Base-by-base conservation (phyloP, 345 rosid genomes). In the Rhizophora mangle region DNA sequence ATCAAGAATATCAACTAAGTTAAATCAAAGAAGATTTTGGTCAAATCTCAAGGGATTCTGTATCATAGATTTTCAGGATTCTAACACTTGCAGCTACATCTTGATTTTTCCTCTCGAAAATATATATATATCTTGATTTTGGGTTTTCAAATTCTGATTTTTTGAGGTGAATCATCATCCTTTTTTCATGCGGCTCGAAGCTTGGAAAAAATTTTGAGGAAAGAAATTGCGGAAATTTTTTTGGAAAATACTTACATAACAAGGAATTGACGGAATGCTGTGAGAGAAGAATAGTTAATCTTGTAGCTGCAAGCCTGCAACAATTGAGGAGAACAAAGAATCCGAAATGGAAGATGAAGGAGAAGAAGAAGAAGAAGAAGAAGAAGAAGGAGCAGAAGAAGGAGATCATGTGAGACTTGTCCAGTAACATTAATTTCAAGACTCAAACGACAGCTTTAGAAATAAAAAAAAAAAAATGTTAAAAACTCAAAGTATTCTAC, bases 361-460 rank as follows among this genome's bases (percentile, higher is more conserved):
- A 54, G 51, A 36, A n/a, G 60, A 16, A 36, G 58, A 37, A 11
- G 46, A 10, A 39, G 53, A 19, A n/a, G 60, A 16, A 36, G n/a
- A n/a, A n/a, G n/a, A n/a, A n/a, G 59, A 62, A 68, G 65, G 59
- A 27, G 69, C 67, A 72, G 77, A 73, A 46, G 58, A 37, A 11
- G 46, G 11, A 39, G 53, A 19, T 46, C 52, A 19, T 16, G 62
- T 31, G 62, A 61, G 70, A 70, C 52, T 60, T 61, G 68, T 21
- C 60, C 60, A 10, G 24, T 27, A 24, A 56, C 30, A 56, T 56
- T 56, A 56, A 4, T 24, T 27, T 24, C 31, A 57, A 19, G 24
- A 26, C 13, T 16, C 43, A 37, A 31, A 21, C 34, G 57, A 29
- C 21, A 68, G 63, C 63, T 72, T 43, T 39, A 55, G 73, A 70